Evolutionary conservation across 1,284 basidiomycete genomes (phyloP), one percentile per base, ranked within the genome.

Genomic region (Ganoderma meredithae): DNA sequence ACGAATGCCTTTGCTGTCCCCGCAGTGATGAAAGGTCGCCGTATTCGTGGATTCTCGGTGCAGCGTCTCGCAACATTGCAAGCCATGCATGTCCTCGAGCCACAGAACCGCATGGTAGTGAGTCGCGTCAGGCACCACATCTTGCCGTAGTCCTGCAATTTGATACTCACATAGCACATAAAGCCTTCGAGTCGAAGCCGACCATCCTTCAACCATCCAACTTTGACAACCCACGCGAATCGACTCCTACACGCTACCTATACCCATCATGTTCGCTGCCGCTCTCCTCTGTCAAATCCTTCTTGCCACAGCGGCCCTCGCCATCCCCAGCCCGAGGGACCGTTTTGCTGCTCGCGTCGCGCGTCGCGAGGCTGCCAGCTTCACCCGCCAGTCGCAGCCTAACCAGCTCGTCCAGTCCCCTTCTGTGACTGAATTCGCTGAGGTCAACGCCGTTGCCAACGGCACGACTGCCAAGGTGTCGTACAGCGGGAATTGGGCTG

Each of bases 401-500:
- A 69, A 65, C 56, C 55, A 60, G 60, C 33, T 53, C 49, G 53
- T 55, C 40, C 33, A 60, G 31, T 39, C 55, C 39, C 15, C 25
- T 13, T n/a, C 7, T 9, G 19, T 19, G 9, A n/a, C 58, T 15
- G 68, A 69, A 52, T 27, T 62, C 44, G 43, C 43, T 67, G 25
- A 13, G 10, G 4, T 31, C 3, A 3, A 31, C 27, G 1, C 27
- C 52, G 52, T 31, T 31, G 27, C 15, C 25, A 73, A 74, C 72
- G 65, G 27, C 47, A 66, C 68, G 31, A 64, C 74, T 64, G 59
- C n/a, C n/a, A 10, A n/a, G 4, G 44, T 58, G 67, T 71, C 69
- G 60, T 74, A 71, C 75, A 73, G 72, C 68, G 65, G 68, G 53
- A 76, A 77, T 75, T 77, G 76, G 76, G 69, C 76, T 59, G 75